Evolutionary conservation across 768 basidiomycete genomes (phyloP), one percentile per base, ranked within the genome.

Genomic region (Rhizopogon vulgaris): DNA sequence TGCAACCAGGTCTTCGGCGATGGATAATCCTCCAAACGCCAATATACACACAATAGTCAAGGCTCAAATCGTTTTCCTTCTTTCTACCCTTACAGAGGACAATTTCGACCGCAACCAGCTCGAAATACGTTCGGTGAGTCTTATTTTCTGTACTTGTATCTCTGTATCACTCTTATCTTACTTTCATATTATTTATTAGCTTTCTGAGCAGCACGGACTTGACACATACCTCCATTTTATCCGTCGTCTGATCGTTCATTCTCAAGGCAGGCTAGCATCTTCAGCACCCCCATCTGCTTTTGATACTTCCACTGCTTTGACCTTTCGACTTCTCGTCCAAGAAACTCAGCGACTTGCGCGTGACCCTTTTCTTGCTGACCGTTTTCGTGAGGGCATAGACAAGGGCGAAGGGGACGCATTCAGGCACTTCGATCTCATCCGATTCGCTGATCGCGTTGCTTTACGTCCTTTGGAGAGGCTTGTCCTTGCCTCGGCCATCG

Each of bases 211-310:
- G 65, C 93, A 98, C 79, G 94, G 94, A 53, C 79, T 93, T 62
- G 94, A 96, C 71, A 96, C 94, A 52, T 96, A 97, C 73, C 81
- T 93, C 57, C 94, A 99, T 71, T 96, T 96, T 75, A 90, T 99
- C 59, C 90, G 94, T 56, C 87, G 95, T 56, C 87, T 96, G 70
- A 90, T 97, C 65, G 83, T 87, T 49, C 89, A 92, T 60, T 90
- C 91, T 22, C 85, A 89, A 70, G 73, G 80, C 46, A 80, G 89
- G 54, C 78, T 88, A 40, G 66, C 79, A 22, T 75, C 83, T 22
- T 70, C 79, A 30, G 73, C 78, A 49, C 73, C 80, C n/a, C 77
- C 82, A 24, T 73, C 86, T 47, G 72, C 80, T 1, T 84, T 85
- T 56, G 89, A 90, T 63, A 71, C 85, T n/a, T 87, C 87, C 27